Evolutionary conservation across 1,139 yeast genomes (phyloP), one percentile per base, ranked within the genome.

Genomic region (Yamadazyma atlantica): DNA sequence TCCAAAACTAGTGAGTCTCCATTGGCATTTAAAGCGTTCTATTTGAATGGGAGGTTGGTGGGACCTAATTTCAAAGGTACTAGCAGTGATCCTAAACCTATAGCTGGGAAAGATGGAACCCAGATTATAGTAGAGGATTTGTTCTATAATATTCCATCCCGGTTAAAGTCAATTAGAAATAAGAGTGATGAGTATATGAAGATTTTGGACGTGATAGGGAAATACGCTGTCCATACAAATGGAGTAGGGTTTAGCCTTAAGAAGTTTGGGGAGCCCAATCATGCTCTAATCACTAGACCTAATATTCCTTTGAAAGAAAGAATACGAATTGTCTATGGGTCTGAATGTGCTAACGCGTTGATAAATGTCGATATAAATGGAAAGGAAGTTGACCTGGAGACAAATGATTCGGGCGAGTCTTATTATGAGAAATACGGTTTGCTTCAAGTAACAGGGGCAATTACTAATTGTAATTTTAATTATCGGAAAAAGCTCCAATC

Each of bases 91-190:
- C 87, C 94, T 0, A 75, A 75, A 45, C 89, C 96, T 0, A 72
- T 78, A 1, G 98, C 98, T 0, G 97, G 97, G 0, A 82, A 78
- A 43, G 74, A 73, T 33, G 99, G 99, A 0, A 92, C 98, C 0
- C 89, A 83, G 44, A 76, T 94, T 29, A 62, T 75, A 0, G 95
- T 89, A 4, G 97, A 89, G 55, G 96, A 92, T 55, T 66, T 94
- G 42, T 94, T 94, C 54, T 94, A 84, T 62, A 94, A 92, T 54
- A 78, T 85, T 19, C 95, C 96, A 0, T 78, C 95, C 0, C 72
- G 98, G 38, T 60, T 83, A 28, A 69, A 83, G 35, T 76, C 95
- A 0, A 62, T 90, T 38, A 71, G 73, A 43, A 74, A 86, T 0
- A 72, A 83, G 18, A 72, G 72, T 44, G 97, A 88, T 15, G 98